A percentile compares a stretch with the other conserved stretches of the same genome.
Evolutionary conservation across 1,284 basidiomycete species (phyloP).

Genomic region (Apiotrichum akiyoshidainum): DNA sequence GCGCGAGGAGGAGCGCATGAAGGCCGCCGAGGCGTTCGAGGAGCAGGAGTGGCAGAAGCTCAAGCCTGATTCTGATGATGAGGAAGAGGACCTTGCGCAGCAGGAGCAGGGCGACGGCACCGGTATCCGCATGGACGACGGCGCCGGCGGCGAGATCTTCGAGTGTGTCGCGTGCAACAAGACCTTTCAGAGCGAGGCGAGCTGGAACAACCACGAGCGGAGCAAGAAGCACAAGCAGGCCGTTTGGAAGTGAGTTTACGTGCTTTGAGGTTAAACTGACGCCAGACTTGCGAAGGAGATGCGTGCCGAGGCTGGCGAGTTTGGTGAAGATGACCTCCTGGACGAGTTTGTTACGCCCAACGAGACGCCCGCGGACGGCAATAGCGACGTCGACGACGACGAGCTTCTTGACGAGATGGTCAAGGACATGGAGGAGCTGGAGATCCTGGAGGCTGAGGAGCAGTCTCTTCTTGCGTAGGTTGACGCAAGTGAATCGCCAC

Average conservation of each 20-base stretch:
- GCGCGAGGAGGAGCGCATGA: slow-evolving; percentile 30
- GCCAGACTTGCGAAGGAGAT: slow-evolving; percentile 69
- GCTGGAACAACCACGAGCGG: slow-evolving; percentile 94
- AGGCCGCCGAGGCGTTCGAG: slow-evolving; percentile 36
- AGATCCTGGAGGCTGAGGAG: slow-evolving; percentile 15
- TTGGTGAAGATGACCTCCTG: slow-evolving; percentile 18
- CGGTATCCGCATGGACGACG: slow-evolving; percentile 35
- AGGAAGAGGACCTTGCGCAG: slow-evolving; percentile 52
- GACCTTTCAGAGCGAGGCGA: slow-evolving; percentile 83
- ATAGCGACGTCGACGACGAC: slow-evolving; percentile 12
- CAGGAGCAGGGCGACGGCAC: slow-evolving; percentile 35
- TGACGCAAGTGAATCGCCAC: not conserved
- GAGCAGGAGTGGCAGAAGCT: slow-evolving; percentile 77
- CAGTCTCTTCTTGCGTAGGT: slow-evolving; percentile 20
- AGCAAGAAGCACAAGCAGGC: slow-evolving; percentile 93
- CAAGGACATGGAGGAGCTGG: slow-evolving; percentile 20
- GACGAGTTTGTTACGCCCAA: slow-evolving; percentile 20
- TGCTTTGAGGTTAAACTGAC: slow-evolving; percentile 60
- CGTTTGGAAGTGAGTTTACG: slow-evolving; percentile 59
- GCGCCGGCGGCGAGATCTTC: slow-evolving; percentile 54
- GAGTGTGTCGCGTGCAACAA: slow-evolving; percentile 97
- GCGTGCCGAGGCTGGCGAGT: slow-evolving; percentile 21
- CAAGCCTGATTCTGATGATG: slow-evolving; percentile 62
- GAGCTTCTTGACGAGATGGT: slow-evolving; percentile 22
- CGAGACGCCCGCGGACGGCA: slow-evolving; percentile 21